These are phyloP conservation scores for Pulveroboletus sp. DNA, from an alignment of 768 basidiomycete species.

Conservation along the genomic window DNA sequence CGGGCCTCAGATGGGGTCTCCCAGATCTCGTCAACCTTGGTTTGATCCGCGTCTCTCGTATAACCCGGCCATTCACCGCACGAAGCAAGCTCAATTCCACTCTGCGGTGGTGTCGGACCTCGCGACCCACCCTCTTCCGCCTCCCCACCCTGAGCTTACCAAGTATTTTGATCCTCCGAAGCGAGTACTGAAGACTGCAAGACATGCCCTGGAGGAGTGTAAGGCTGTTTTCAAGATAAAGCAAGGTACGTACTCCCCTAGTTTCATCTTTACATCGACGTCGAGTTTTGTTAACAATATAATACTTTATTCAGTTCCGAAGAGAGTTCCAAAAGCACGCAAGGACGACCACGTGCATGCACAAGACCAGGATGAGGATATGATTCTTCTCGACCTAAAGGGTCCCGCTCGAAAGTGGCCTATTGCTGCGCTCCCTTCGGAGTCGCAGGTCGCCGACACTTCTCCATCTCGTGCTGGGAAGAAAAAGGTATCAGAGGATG, in stretches of 20 bases:
- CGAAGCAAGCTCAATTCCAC: conserved; percentile 92
- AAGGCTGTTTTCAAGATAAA: conserved; percentile 70
- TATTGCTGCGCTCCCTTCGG: conserved; percentile 4
- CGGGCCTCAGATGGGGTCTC: conserved; percentile 1
- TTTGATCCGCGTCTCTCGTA: conserved; percentile 73
- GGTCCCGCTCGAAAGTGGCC: conserved; percentile 18
- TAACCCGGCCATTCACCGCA: conserved; percentile 86
- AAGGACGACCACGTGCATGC: conserved; percentile 63
- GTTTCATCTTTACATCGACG: background rate
- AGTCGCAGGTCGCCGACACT: conserved; percentile 2
- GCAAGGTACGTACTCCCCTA: conserved; percentile 46
- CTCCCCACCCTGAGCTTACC: conserved; percentile 77
- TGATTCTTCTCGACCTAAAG: conserved; percentile 49
- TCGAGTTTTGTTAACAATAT: background rate
- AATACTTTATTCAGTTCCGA: conserved; percentile 45
- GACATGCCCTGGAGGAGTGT: conserved; percentile 53
- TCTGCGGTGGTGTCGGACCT: conserved; percentile 74
- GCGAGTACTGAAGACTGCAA: conserved; percentile 57
- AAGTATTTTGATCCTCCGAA: conserved; percentile 83
- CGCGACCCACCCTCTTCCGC: conserved; percentile 68
- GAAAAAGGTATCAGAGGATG: conserved; percentile 23
- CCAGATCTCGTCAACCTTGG: conserved; percentile 64
- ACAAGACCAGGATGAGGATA: conserved; percentile 54
- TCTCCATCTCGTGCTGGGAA: conserved; percentile 4
- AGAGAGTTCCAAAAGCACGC: conserved; percentile 49